Conservation (phyloP, 2,329 filamentous ascomycete species). For the Sporothrix mexicana region DNA sequence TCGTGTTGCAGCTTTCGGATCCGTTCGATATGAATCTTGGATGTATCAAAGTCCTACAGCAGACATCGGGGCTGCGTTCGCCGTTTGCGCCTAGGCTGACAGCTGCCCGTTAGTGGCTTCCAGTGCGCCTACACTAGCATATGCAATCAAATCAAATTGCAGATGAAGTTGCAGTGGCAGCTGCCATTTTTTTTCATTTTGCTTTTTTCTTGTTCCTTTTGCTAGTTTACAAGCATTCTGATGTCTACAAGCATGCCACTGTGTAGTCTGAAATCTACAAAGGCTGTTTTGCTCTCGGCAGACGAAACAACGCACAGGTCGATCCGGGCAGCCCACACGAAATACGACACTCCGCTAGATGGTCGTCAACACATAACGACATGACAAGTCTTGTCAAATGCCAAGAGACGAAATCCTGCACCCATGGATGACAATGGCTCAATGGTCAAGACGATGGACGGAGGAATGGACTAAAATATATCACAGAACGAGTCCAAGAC, state of each 20-base stretch:
- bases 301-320: not conserved
- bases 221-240: no score
- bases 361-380: not conserved
- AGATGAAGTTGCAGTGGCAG: not conserved
- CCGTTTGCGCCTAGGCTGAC: conserved; percentile 27
- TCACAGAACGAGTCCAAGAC: not conserved
- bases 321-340: not conserved
- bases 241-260: not conserved
- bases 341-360: not conserved
- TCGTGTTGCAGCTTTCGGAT: not conserved
- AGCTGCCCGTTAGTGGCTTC: conserved; percentile 19
- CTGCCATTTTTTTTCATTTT: not conserved
- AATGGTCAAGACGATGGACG: not conserved
- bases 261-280: not conserved
- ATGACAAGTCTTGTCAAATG: not conserved
- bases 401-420: not conserved
- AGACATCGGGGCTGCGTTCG: not conserved
- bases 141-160: conserved; percentile 12
- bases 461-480: not conserved
- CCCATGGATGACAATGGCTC: not conserved
- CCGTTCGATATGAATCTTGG: conserved; percentile 7
- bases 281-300: no score
- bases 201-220: no score
- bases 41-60: not conserved
- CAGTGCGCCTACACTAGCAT: conserved; percentile 31